Evolutionary conservation across 306 rosid species (phyloP).

Genomic region (Styphnolobium japonicum): DNA sequence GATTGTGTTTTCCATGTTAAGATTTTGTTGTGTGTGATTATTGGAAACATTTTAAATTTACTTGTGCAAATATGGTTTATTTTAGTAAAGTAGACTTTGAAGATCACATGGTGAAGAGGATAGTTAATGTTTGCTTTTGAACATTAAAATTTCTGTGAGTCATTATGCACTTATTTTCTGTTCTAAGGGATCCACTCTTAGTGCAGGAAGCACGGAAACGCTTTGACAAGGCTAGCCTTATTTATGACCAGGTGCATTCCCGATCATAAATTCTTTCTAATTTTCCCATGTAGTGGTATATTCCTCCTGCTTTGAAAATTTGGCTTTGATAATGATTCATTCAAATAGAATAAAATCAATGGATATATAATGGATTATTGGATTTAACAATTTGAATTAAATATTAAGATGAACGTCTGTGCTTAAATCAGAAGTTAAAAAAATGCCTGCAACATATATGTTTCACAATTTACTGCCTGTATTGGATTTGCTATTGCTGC

Average conservation of each 20-base stretch:
- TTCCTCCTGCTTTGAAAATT: conserved; percentile 10
- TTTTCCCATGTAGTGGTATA: neutral
- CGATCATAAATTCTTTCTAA: conserved; percentile 11
- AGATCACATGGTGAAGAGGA: neutral
- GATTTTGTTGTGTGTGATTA: conserved; percentile 17
- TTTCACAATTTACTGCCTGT: neutral
- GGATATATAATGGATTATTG: neutral
- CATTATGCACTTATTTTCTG: conserved; percentile 24
- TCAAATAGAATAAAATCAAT: conserved; percentile 14
- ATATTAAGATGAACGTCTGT: conserved; percentile 14
- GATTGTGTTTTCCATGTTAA: conserved; percentile 10
- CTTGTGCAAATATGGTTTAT: neutral
- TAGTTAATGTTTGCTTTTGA: conserved; percentile 20
- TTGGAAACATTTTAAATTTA: conserved; percentile 15
- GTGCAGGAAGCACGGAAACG: conserved; percentile 99
- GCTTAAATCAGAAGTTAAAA: neutral
- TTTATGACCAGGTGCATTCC: conserved; percentile 85
- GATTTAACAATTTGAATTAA: neutral
- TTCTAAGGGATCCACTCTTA: conserved; percentile 42
- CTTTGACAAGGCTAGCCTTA: conserved; percentile 96
- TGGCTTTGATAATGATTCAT: neutral
- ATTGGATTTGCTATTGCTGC: conserved; percentile 1
- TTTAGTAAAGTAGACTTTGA: conserved; percentile 9
- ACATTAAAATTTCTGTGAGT: neutral
- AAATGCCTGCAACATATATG: neutral